A percentile compares a stretch with the other conserved stretches of the same genome.
Evolutionary conservation across 768 basidiomycete genomes (phyloP).

Genomic region (Mrakia hoshinonis): DNA sequence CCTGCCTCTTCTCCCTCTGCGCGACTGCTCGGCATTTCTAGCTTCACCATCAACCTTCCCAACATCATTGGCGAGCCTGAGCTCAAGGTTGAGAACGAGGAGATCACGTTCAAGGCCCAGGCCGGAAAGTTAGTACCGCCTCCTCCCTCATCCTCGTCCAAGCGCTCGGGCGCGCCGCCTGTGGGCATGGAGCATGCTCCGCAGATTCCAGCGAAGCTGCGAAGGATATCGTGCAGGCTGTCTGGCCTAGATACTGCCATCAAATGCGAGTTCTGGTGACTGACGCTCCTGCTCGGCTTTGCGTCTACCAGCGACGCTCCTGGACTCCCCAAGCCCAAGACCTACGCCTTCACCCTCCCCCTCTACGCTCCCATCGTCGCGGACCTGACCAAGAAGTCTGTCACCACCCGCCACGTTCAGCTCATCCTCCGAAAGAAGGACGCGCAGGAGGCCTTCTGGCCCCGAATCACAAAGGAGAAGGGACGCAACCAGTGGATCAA

Average conservation of each 20-base stretch:
- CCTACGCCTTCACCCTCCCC: constrained; percentile 67
- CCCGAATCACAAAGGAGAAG: constrained; percentile 83
- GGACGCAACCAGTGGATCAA: constrained; percentile 71
- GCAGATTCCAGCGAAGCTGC: too few species aligned
- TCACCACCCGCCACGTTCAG: constrained; percentile 59
- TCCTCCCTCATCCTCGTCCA: neutral
- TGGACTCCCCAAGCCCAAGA: constrained; percentile 47
- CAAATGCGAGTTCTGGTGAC: too few species aligned
- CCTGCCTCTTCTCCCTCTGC: neutral
- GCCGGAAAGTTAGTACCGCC: constrained; percentile 37
- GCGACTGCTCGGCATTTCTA: neutral
- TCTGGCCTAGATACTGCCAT: too few species aligned
- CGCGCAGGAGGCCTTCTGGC: constrained; percentile 71
- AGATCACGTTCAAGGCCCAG: constrained; percentile 42
- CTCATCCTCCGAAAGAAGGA: constrained; percentile 75
- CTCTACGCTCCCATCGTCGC: constrained; percentile 49
- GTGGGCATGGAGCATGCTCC: neutral
- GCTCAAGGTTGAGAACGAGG: constrained; percentile 37
- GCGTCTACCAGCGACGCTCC: constrained; percentile 37
- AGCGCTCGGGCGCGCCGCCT: neutral
- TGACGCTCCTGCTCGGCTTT: neutral
- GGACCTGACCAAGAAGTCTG: constrained; percentile 47
- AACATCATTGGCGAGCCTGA: constrained; percentile 38
- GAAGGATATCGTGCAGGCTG: too few species aligned
- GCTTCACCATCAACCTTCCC: constrained; percentile 30